Evolutionary conservation across 768 basidiomycete genomes (phyloP), one percentile per base, ranked within the genome.

Genomic region (Gloeostereum incarnatum): DNA sequence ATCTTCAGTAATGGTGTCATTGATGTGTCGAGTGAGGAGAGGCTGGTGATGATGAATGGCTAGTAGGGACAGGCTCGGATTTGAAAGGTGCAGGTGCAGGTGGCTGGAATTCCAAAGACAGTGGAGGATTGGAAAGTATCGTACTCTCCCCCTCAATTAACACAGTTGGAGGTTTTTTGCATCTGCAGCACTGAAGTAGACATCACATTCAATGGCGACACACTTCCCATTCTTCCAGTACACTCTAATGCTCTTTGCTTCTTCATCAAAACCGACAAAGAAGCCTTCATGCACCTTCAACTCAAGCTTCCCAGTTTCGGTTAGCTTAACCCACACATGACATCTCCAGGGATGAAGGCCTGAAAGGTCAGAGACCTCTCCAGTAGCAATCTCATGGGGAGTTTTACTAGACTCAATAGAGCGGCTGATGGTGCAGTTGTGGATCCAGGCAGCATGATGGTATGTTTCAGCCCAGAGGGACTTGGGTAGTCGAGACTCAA

Each of bases 191-290:
- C 18, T 17, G 16, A 33, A 51, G n/a, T 39, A 31, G 11, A 54
- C 41, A 39, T 59, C 49, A 21, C 47, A 22, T 35, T 61, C 58
- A 22, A 56, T 44, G 9, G 49, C 50, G 2, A 61, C 46, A 10
- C 8, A 33, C 1, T 44, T 34, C 25, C 55, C 51, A 2, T 21
- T 38, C 11, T 52, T 53, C 55, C 53, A 60, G 38, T 55, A 60
- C 23, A 60, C 49, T 8, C 51, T 43, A 35, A 46, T 43, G 10
- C 54, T 57, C 36, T 56, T 56, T 14, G 46, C 45, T 30, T 56
- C 52, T 6, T 45, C 30, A 36, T 58, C 53, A 40, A 45, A 47
- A 14, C 56, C 49, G 6, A 58, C 38, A 21, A 53, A 57, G 4
- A 19, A 32, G 1, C 45, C 53, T 27, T 53, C 20, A 6, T 35